A percentile compares a stretch with the other conserved stretches of the same genome.
Evolutionary conservation across 805 yeast species (phyloP).

Genomic region (Pichia sporocuriosa): DNA sequence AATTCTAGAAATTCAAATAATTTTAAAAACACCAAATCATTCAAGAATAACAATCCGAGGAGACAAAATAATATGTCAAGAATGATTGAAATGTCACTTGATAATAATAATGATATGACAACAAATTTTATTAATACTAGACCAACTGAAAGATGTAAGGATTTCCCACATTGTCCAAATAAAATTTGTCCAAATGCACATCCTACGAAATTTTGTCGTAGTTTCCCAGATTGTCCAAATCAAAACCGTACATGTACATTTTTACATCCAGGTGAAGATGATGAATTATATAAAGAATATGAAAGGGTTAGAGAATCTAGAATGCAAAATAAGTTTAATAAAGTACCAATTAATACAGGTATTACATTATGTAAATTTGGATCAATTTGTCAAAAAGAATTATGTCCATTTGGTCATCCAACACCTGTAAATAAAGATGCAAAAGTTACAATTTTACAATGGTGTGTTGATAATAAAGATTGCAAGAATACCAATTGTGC

Average conservation of each 20-base stretch:
- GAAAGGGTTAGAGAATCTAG: conserved; percentile 44
- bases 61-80: conserved; percentile 9
- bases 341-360: conserved; percentile 29
- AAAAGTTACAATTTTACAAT: conserved; percentile 55
- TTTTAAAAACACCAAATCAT: conserved; percentile 5
- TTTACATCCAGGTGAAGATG: conserved; percentile 83
- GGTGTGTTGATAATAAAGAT: conserved; percentile 68
- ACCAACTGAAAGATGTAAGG: conserved; percentile 58
- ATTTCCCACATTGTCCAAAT: conserved; percentile 63
- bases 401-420: conserved; percentile 89
- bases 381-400: conserved; percentile 61
- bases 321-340: conserved; percentile 14
- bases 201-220: conserved; percentile 70
- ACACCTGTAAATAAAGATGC: conserved; percentile 77
- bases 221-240: conserved; percentile 72
- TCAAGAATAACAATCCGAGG: background rate
- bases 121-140: conserved; percentile 34
- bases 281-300: conserved; percentile 58
- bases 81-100: conserved; percentile 30
- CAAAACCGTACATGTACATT: conserved; percentile 77
- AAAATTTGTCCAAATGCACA: conserved; percentile 71
- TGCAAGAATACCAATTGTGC: conserved; percentile 59
- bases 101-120: conserved; percentile 19
- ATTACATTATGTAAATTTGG: conserved; percentile 72
- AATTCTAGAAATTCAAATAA: conserved; percentile 1